phyloP scores from a whole-genome alignment of 257 asterid genomes.

The Parsonsia alboflavescens region DNA sequence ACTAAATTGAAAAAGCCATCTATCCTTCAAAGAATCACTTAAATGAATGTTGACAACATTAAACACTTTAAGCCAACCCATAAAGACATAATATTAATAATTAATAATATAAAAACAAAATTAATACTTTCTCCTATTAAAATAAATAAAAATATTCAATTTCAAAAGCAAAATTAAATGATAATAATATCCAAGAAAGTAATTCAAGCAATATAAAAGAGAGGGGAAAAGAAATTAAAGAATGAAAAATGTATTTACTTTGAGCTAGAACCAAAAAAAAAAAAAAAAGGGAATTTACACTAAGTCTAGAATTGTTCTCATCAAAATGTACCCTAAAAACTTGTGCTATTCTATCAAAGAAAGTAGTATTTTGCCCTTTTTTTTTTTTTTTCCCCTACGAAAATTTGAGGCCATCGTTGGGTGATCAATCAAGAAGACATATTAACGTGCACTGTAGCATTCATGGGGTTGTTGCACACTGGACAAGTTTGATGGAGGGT shows the following conservation, averaged over 20 bases:
- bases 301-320: neutral
- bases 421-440: slow-evolving; percentile 30
- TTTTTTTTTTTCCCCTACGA: neutral
- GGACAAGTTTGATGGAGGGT: slow-evolving; percentile 56
- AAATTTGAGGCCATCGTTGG: neutral
- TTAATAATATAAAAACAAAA: too few relatives aligned
- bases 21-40: neutral
- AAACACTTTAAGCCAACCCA: neutral
- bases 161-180: too few relatives aligned
- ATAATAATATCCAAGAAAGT: neutral
- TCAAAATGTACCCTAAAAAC: slow-evolving; percentile 11
- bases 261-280: slow-evolving; percentile 3
- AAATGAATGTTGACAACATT: neutral
- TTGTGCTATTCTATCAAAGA: neutral
- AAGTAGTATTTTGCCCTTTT: neutral
- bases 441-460: slow-evolving; percentile 76
- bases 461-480: slow-evolving; percentile 52
- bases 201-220: neutral
- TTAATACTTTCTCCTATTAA: too few relatives aligned
- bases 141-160: too few relatives aligned
- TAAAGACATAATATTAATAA: neutral
- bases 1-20: neutral
- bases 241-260: slow-evolving; percentile 31
- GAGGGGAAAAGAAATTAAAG: slow-evolving; percentile 21
- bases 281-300: slow-evolving; percentile 30